A percentile compares a stretch with the other conserved stretches of the same genome.
Conservation (phyloP, 75 land plant species). For the Chamaecyparis obtusa region DNA sequence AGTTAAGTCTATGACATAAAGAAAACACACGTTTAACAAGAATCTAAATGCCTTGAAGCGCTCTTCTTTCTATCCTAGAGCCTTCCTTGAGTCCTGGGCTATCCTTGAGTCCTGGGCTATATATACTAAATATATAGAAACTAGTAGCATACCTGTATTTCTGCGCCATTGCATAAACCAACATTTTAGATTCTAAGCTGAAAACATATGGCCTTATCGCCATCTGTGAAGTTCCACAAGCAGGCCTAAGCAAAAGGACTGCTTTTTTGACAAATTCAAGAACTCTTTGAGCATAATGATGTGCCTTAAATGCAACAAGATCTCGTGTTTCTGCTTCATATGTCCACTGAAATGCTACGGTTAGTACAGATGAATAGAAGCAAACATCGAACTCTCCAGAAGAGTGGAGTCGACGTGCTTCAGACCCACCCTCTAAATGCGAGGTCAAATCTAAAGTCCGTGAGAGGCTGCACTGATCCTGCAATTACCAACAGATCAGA, state of each 20-base stretch:
- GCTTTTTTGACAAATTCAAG: constrained; percentile 24
- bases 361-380: constrained; percentile 16
- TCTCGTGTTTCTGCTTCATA: constrained; percentile 28
- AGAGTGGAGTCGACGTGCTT: constrained; percentile 15
- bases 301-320: constrained; percentile 23
- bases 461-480: constrained; percentile 9
- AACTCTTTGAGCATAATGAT: constrained; percentile 23
- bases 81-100: no score
- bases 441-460: constrained; percentile 49
- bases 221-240: constrained; percentile 12
- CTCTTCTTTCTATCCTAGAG: no score
- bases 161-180: neutral
- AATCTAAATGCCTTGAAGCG: no score
- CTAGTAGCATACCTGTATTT: constrained; percentile 8
- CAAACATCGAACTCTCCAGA: constrained; percentile 3
- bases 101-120: neutral
- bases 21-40: neutral
- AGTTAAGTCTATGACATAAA: neutral
- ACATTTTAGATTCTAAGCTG: constrained; percentile 11
- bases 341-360: constrained; percentile 30
- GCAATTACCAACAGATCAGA: constrained; percentile 2
- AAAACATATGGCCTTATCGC: neutral
- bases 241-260: constrained; percentile 11
- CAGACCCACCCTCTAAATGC: constrained; percentile 37
- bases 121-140: neutral